Evolutionary conservation across 208 protist genomes (phyloP).

Genomic region (Leishmania gerbilli): DNA sequence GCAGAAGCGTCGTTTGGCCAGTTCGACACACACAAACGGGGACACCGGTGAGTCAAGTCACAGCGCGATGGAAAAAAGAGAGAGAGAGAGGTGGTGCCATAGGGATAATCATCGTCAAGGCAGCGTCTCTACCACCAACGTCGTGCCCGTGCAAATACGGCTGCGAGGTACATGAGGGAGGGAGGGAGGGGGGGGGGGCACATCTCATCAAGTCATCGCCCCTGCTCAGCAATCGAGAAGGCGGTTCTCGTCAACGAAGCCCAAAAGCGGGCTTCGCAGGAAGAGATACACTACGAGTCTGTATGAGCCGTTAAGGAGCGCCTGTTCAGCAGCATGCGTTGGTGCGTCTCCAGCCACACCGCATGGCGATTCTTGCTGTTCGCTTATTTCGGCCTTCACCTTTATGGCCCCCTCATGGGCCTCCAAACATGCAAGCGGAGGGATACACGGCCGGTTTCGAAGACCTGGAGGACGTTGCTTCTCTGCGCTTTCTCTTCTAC

Average conservation of each 20-base stretch:
- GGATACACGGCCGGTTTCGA: not conserved
- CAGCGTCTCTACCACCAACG: not conserved
- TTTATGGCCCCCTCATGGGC: not conserved
- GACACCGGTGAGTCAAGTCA: not conserved
- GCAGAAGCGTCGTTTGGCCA: too few species aligned
- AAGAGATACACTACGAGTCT: not conserved
- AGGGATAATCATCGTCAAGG: not conserved
- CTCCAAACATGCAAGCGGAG: not conserved
- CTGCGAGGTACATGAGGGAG: not conserved
- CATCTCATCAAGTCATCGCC: too few species aligned
- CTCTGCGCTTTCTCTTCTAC: not conserved
- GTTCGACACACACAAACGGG: not conserved
- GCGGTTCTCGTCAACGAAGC: not conserved
- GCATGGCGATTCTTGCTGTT: not conserved
- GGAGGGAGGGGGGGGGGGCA: not conserved
- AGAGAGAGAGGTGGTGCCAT: not conserved
- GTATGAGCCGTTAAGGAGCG: not conserved
- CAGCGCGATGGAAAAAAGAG: not conserved
- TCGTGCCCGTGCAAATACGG: not conserved
- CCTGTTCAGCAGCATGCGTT: not conserved
- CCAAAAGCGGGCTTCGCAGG: not conserved
- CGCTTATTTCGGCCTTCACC: not conserved
- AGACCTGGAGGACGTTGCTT: not conserved
- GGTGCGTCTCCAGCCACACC: not conserved
- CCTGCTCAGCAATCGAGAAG: not conserved